Evolutionary conservation across 2,329 filamentous ascomycete species (phyloP).

Genomic region (Rutstroemia sp.): DNA sequence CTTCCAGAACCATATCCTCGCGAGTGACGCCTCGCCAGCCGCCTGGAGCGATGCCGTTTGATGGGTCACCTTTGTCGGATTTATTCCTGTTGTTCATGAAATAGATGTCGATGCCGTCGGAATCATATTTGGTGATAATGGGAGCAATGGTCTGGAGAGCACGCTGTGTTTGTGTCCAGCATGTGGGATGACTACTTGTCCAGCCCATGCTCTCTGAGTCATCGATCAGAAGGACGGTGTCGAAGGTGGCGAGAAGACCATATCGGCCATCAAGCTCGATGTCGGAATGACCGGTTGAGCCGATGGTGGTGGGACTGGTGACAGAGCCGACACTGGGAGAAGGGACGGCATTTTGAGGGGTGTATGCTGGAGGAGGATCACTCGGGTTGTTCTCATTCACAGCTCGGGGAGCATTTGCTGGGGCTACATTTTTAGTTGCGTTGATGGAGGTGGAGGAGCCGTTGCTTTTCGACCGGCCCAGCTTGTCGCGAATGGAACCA

Average conservation of each 20-base stretch:
- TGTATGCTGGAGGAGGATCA: background rate
- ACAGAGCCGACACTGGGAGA: background rate
- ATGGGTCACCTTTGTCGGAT: slow-evolving; percentile 29
- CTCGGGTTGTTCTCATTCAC: background rate
- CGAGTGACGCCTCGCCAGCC: slow-evolving; percentile 60
- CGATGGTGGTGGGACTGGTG: background rate
- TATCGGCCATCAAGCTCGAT: slow-evolving; percentile 39
- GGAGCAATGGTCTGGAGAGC: slow-evolving; percentile 70
- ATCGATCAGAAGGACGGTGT: slow-evolving; percentile 87
- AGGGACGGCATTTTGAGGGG: background rate
- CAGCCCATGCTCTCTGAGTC: slow-evolving; percentile 79
- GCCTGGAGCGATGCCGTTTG: slow-evolving; percentile 34
- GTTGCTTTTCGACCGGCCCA: background rate
- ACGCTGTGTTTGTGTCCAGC: slow-evolving; percentile 65
- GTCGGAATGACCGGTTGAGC: background rate
- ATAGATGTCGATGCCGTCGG: slow-evolving; percentile 82
- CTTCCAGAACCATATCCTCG: slow-evolving; percentile 49
- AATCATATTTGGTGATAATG: slow-evolving; percentile 72
- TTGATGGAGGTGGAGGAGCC: background rate
- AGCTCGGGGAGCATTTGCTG: background rate
- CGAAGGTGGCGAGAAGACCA: slow-evolving; percentile 69
- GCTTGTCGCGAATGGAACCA: background rate
- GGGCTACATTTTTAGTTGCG: background rate
- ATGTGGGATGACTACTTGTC: slow-evolving; percentile 26
- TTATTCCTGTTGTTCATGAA: slow-evolving; percentile 67